These are phyloP conservation scores for Royoungia palumana DNA, from an alignment of 768 basidiomycete species.

Conservation along the genomic window DNA sequence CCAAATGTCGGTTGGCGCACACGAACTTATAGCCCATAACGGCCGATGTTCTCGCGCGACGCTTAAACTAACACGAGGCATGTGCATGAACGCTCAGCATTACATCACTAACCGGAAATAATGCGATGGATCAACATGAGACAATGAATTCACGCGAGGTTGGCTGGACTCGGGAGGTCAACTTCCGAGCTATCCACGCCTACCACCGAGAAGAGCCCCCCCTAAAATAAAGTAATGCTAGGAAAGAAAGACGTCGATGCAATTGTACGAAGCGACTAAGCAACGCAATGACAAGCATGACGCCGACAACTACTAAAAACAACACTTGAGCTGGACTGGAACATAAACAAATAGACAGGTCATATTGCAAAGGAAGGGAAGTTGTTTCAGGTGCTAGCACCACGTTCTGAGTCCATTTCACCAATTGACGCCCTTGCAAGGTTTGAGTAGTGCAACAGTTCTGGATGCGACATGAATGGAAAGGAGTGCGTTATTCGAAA, in stretches of 20 bases:
- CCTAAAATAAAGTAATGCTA: constrained; percentile 22
- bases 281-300: constrained; percentile 27
- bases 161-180: constrained; percentile 32
- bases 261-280: constrained; percentile 16
- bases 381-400: constrained; percentile 25
- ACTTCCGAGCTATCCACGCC: constrained; percentile 31
- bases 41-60: neutral
- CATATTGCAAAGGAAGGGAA: constrained; percentile 27
- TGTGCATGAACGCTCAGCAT: neutral
- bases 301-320: constrained; percentile 26
- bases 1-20: neutral
- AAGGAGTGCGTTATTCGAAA: constrained; percentile 23
- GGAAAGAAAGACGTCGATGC: constrained; percentile 12
- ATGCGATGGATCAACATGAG: constrained; percentile 15
- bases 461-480: constrained; percentile 12
- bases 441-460: constrained; percentile 12
- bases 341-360: constrained; percentile 20
- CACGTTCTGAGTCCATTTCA: constrained; percentile 20
- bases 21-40: neutral
- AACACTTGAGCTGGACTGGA: constrained; percentile 22
- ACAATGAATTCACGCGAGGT: constrained; percentile 8
- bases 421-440: constrained; percentile 6
- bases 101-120: neutral
- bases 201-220: constrained; percentile 3
- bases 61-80: neutral